Percentiles rank a stretch among this genome's conserved stretches.
Evolutionary conservation across 495 filamentous ascomycete species (phyloP).

Genomic region (Sordaria brevicollis): DNA sequence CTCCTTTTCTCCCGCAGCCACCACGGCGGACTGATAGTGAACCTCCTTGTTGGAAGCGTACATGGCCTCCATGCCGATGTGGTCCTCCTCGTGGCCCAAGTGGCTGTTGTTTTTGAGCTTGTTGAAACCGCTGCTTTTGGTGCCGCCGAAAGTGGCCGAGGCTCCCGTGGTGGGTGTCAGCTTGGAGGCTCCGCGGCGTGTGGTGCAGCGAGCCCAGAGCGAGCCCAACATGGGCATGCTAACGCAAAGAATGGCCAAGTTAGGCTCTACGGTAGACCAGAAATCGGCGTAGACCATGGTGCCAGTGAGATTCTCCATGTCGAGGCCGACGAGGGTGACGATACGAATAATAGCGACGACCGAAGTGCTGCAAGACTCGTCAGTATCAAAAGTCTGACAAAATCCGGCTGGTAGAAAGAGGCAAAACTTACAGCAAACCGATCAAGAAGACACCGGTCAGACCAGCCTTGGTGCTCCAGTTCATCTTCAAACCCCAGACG

Average conservation of each 20-base stretch:
- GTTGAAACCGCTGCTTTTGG: slow-evolving; percentile 4
- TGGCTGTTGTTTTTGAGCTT: slow-evolving; percentile 1
- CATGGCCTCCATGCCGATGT: slow-evolving; percentile 4
- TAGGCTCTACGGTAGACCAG: slow-evolving; percentile 24
- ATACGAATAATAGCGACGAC: slow-evolving; percentile 21
- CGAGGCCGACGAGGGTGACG: slow-evolving; percentile 10
- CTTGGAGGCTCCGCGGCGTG: slow-evolving; percentile 9
- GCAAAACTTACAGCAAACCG: slow-evolving; percentile 11
- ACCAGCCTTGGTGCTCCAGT: slow-evolving; percentile 9
- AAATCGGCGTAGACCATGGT: slow-evolving; percentile 18
- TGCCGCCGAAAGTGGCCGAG: background rate
- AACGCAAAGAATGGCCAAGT: slow-evolving; percentile 23
- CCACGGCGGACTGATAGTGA: slow-evolving; percentile 6
- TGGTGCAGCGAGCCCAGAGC: slow-evolving; percentile 5
- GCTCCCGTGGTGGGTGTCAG: background rate
- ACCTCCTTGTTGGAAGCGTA: slow-evolving; percentile 8
- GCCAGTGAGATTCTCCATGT: slow-evolving; percentile 11
- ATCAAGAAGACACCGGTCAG: slow-evolving; percentile 19
- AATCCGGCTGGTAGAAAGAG: background rate
- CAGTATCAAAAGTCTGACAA: background rate
- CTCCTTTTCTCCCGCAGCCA: background rate
- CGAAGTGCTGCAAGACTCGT: background rate
- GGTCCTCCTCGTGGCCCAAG: background rate
- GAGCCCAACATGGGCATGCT: slow-evolving; percentile 19
- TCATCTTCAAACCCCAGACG: slow-evolving; percentile 15